Conservation (phyloP, 345 rosid genomes). For the Syzygium oleosum region DNA sequence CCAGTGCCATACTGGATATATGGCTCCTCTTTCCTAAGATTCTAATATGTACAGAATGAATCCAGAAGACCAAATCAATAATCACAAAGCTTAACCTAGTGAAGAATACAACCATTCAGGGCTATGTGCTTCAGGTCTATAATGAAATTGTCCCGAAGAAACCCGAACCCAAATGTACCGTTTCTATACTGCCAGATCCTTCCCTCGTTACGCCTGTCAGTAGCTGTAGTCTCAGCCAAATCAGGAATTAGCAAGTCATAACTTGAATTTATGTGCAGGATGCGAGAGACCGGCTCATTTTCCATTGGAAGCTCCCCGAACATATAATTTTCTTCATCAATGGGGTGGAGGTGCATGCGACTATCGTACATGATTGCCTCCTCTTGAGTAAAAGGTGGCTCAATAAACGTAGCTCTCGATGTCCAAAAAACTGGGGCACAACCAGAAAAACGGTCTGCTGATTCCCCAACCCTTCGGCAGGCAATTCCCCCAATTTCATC, state of each 20-base stretch:
- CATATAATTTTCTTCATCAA: slow-evolving; percentile 9
- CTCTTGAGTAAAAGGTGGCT: slow-evolving; percentile 41
- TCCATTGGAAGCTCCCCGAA: slow-evolving; percentile 4
- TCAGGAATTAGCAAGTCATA: slow-evolving; percentile 39
- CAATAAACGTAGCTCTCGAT: slow-evolving; percentile 26
- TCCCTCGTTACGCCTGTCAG: slow-evolving; percentile 46
- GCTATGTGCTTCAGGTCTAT: slow-evolving; percentile 58
- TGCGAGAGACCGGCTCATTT: slow-evolving; percentile 31
- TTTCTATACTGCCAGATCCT: slow-evolving; percentile 75
- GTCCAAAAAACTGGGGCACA: slow-evolving; percentile 71
- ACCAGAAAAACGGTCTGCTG: slow-evolving; percentile 30
- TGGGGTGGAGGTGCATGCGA: slow-evolving; percentile 36
- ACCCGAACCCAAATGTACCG: slow-evolving; percentile 79
- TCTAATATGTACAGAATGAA: slow-evolving; percentile 2
- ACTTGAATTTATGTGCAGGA: slow-evolving; percentile 58
- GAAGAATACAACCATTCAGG: slow-evolving; percentile 49
- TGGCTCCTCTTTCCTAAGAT: background rate
- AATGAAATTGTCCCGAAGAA: slow-evolving; percentile 55
- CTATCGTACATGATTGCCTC: slow-evolving; percentile 46
- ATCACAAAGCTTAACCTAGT: slow-evolving; percentile 15
- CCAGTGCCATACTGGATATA: background rate
- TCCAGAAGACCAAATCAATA: background rate
- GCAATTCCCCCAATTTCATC: slow-evolving; percentile 68
- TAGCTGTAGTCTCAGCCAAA: slow-evolving; percentile 13
- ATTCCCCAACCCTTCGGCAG: slow-evolving; percentile 63